phyloP scores from a whole-genome alignment of 495 filamentous ascomycete species.

The Trichocladium uniseriatum region DNA sequence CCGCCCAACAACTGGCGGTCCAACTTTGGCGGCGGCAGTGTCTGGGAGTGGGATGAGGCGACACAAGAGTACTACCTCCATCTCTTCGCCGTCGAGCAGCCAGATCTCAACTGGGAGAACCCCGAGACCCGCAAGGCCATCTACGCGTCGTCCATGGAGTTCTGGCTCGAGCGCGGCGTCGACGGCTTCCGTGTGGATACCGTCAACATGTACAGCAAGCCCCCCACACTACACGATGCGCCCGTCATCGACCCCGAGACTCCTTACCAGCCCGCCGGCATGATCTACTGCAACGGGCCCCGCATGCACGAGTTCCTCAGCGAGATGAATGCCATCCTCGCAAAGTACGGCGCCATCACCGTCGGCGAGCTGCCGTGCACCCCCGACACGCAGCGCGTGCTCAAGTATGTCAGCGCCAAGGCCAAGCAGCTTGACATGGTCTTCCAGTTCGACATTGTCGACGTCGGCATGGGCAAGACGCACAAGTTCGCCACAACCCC shows the following conservation, averaged over 20 bases:
- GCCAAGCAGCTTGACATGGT: constrained; percentile 63
- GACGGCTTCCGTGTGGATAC: constrained; percentile 65
- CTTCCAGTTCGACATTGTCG: constrained; percentile 60
- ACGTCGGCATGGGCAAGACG: constrained; percentile 47
- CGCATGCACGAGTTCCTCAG: constrained; percentile 56
- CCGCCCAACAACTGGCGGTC: constrained; percentile 66
- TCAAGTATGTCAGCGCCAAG: constrained; percentile 47
- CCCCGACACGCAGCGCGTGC: constrained; percentile 46
- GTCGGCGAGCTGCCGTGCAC: constrained; percentile 65
- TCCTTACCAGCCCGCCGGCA: constrained; percentile 39
- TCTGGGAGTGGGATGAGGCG: constrained; percentile 56
- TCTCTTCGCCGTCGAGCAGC: constrained; percentile 54
- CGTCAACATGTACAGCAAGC: constrained; percentile 44
- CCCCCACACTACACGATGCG: constrained; percentile 33
- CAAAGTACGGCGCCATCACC: constrained; percentile 56
- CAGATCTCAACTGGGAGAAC: constrained; percentile 70
- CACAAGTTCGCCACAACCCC: constrained; percentile 32
- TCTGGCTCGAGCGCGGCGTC: constrained; percentile 60
- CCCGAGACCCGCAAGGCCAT: constrained; percentile 52
- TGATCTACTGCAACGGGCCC: constrained; percentile 54
- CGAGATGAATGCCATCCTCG: constrained; percentile 50
- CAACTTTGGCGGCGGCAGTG: constrained; percentile 40
- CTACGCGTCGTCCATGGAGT: constrained; percentile 54
- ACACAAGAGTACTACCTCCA: constrained; percentile 65
- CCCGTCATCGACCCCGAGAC: constrained; percentile 39